These are phyloP conservation scores for Sporothrix mexicana DNA, from an alignment of 2,329 filamentous ascomycete genomes.

Conservation along the genomic window DNA sequence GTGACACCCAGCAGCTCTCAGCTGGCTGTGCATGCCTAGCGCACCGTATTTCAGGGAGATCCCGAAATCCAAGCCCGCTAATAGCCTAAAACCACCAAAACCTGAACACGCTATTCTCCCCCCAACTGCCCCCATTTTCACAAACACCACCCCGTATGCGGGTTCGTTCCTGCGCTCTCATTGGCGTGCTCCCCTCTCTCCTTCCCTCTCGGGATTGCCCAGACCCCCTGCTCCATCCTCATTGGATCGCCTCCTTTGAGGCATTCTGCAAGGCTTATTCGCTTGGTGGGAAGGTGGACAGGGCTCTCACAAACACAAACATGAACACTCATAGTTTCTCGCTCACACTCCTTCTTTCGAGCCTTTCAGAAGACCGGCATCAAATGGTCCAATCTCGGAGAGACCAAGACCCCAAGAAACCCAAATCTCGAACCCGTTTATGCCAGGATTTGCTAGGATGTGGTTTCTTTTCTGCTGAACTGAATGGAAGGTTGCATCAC, in stretches of 20 bases:
- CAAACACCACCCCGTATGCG: slow-evolving; percentile 23
- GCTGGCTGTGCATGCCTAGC: slow-evolving; percentile 18
- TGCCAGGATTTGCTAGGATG: too few species aligned
- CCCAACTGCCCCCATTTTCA: background rate
- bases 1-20: background rate
- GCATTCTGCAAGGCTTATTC: slow-evolving; percentile 32
- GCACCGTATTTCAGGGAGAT: background rate
- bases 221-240: slow-evolving; percentile 11
- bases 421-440: too few species aligned
- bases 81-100: background rate
- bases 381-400: background rate
- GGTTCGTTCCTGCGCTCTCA: background rate
- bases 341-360: too few species aligned
- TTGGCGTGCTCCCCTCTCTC: background rate
- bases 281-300: background rate
- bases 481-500: background rate
- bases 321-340: too few species aligned
- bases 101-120: slow-evolving; percentile 11
- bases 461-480: background rate
- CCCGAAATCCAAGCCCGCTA: background rate
- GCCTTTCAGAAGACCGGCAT: background rate
- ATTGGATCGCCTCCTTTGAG: slow-evolving; percentile 25
- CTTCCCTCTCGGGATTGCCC: background rate
- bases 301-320: too few species aligned
- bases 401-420: background rate